Evolutionary conservation across 257 asterid species (phyloP).

Genomic region (Nicotiana sylvestris): DNA sequence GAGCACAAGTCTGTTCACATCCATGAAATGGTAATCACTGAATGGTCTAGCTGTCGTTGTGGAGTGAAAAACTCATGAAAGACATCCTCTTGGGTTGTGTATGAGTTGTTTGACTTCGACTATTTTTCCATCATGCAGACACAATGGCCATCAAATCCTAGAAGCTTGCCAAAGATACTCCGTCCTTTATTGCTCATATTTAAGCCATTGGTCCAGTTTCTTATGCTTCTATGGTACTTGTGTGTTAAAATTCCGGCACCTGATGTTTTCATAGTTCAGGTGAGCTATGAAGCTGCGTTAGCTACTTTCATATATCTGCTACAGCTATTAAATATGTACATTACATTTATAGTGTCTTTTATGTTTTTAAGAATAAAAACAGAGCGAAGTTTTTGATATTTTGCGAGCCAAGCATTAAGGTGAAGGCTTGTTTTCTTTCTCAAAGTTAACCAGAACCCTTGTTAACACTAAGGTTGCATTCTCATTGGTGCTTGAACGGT

Average conservation of each 20-base stretch:
- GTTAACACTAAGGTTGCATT: neutral
- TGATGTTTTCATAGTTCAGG: constrained; percentile 90
- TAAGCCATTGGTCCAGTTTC: constrained; percentile 77
- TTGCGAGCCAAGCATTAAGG: neutral
- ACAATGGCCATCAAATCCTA: constrained; percentile 70
- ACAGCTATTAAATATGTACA: neutral
- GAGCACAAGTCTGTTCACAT: constrained; percentile 67
- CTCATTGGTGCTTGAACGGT: neutral
- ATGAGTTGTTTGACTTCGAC: constrained; percentile 4
- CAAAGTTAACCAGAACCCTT: neutral
- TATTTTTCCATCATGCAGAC: constrained; percentile 46
- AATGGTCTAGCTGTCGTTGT: constrained; percentile 7
- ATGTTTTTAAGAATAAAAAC: neutral
- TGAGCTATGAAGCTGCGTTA: constrained; percentile 29
- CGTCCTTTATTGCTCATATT: constrained; percentile 71
- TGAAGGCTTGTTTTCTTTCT: neutral
- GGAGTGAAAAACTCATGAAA: neutral
- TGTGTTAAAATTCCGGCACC: constrained; percentile 84
- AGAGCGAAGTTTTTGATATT: neutral
- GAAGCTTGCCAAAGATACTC: constrained; percentile 57
- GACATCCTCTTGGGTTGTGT: neutral
- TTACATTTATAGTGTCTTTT: neutral
- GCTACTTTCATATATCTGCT: neutral
- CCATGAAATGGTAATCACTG: constrained; percentile 65
- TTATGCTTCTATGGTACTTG: constrained; percentile 87